Percentiles rank a stretch among this genome's conserved stretches.
phyloP scores from a whole-genome alignment of 2,329 filamentous ascomycete species.

The Aureobasidium sp. region DNA sequence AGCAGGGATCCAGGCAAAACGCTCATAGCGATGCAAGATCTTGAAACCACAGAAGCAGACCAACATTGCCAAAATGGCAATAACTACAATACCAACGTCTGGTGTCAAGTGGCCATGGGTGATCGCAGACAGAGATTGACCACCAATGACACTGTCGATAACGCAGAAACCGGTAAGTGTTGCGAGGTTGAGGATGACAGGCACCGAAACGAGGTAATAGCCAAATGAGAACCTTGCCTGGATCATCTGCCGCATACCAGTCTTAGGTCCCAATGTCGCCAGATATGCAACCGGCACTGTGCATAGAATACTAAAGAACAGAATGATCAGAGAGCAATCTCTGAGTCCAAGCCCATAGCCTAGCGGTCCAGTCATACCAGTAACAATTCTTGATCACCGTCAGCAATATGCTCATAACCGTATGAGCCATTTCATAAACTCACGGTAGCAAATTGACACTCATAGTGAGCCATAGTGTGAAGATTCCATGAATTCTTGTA shows the following conservation, averaged over 20 bases:
- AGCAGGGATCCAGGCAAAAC: slow-evolving; percentile 38
- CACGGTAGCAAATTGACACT: slow-evolving; percentile 53
- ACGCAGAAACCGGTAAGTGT: slow-evolving; percentile 58
- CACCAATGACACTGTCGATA: slow-evolving; percentile 55
- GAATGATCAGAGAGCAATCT: slow-evolving; percentile 52
- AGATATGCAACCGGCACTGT: slow-evolving; percentile 51
- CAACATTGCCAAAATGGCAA: slow-evolving; percentile 49
- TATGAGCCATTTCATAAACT: slow-evolving; percentile 25
- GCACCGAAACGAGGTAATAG: slow-evolving; percentile 53
- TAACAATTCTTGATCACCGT: slow-evolving; percentile 43
- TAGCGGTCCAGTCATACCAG: slow-evolving; percentile 56
- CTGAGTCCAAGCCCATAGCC: slow-evolving; percentile 50
- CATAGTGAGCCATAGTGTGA: slow-evolving; percentile 55
- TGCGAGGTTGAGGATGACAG: slow-evolving; percentile 56
- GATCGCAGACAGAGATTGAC: slow-evolving; percentile 52
- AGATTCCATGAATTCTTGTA: slow-evolving; percentile 49
- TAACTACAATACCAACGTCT: slow-evolving; percentile 55
- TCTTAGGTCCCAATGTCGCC: slow-evolving; percentile 53
- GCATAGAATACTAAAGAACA: slow-evolving; percentile 56
- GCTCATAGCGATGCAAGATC: slow-evolving; percentile 38
- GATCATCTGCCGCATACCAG: slow-evolving; percentile 60
- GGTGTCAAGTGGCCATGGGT: slow-evolving; percentile 41
- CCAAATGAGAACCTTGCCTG: slow-evolving; percentile 57
- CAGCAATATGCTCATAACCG: not conserved
- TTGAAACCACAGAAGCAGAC: slow-evolving; percentile 55